A percentile compares a stretch with the other conserved stretches of the same genome.
These are phyloP conservation scores for Cladosporium phlei DNA, from an alignment of 2,329 filamentous ascomycete genomes.

Conservation along the genomic window DNA sequence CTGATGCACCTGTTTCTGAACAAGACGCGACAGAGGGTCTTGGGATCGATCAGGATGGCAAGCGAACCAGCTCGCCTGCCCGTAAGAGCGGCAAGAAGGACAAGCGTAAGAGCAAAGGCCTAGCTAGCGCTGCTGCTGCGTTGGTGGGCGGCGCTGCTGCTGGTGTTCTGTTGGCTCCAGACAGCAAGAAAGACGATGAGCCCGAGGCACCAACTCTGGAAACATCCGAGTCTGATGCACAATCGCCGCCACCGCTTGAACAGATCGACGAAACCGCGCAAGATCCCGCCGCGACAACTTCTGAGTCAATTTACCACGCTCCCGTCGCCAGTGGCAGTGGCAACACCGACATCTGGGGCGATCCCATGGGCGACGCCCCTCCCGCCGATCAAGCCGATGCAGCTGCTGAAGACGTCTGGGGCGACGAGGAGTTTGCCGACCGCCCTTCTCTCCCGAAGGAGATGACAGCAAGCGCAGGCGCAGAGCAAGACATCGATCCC, in stretches of 20 bases:
- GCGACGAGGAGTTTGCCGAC: constrained; percentile 8
- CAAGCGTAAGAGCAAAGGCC: constrained; percentile 18
- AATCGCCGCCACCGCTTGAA: no score
- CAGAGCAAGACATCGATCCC: neutral
- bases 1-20: neutral
- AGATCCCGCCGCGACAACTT: neutral
- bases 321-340: neutral
- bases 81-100: constrained; percentile 30
- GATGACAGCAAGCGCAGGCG: neutral
- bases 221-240: neutral
- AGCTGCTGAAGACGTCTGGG: constrained; percentile 6
- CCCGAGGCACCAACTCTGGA: neutral
- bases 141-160: constrained; percentile 27
- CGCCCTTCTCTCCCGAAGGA: constrained; percentile 3
- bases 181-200: constrained; percentile 11
- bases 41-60: neutral
- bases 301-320: neutral
- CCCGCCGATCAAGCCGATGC: neutral
- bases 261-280: no score
- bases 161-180: constrained; percentile 15
- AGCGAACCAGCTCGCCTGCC: neutral
- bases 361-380: constrained; percentile 2
- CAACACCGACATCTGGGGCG: constrained; percentile 10
- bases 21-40: neutral
- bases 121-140: constrained; percentile 23